Base-by-base conservation (phyloP, 73 alveolate genomes). In the Blepharisma japonicum region DNA sequence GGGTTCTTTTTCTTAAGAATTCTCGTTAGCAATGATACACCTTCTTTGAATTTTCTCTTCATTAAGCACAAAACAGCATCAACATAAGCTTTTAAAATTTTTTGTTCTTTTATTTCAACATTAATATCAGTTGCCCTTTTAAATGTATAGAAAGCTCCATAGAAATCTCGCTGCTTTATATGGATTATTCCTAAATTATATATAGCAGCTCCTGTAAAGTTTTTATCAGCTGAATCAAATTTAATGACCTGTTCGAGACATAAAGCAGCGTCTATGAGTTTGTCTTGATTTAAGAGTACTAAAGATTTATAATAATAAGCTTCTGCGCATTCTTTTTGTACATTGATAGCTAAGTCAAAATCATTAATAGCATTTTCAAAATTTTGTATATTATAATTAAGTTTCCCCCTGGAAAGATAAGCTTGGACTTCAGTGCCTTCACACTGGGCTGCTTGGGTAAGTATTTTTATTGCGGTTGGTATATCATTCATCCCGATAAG, bases 101-200 rank as follows among this genome's bases (percentile, higher is more conserved):
- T 85, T 45, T 78, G 71, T 71, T 78, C 77, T 27, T 61, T 54
- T 45, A 68, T 67, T 20, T 84, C 91, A 21, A 81, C 46, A 11
- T 84, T 83, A 51, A 84, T 25, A 46, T 77, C 77, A 6, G 61
- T 79, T 6, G 91, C 81, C 66, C 91, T 84, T 78, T 80, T 80
- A n/a, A 84, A 68, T 21, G 91, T 84, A 55, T 84, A 85, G 56
- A 61, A 74, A 23, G 91, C 91, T 4, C 82, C 91, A 80, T 84
- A 84, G 56, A 74, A 84, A 46, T 84, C 91, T 68, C 81, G 77
- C 67, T 80, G 56, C 18, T 84, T 81, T 7, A 84, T 79, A 50
- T 84, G 77, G 42, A 84, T 84, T 67, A 45, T 78, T 39, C 84
- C 91, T 2, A 84, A 55, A 27, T 84, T 79, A 47, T 84, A 84